A percentile compares a stretch with the other conserved stretches of the same genome.
Conservation (phyloP, 768 basidiomycete genomes). For the Mycena rebaudengoi region DNA sequence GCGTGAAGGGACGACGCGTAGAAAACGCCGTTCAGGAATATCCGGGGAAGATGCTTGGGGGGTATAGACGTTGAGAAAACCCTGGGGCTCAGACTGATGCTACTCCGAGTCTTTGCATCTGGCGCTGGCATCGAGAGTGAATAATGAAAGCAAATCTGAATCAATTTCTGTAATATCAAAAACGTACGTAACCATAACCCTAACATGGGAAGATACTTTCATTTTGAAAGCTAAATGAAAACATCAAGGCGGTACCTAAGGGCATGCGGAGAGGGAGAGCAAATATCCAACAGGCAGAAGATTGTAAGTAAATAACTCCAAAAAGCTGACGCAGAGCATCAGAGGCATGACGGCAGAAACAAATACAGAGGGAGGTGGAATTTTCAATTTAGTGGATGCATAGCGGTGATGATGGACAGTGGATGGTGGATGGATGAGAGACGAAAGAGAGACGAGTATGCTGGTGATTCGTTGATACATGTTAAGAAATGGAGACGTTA, state of each 20-base stretch:
- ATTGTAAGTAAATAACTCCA: too few relatives aligned
- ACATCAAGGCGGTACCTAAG: background rate
- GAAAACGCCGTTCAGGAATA: slow-evolving; percentile 68
- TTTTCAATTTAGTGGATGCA: background rate
- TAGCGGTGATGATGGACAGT: background rate
- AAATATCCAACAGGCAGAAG: slow-evolving; percentile 3
- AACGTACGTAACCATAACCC: too few relatives aligned
- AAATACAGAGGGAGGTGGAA: slow-evolving; percentile 4
- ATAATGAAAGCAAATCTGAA: too few relatives aligned
- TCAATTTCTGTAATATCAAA: too few relatives aligned
- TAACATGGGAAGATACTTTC: too few relatives aligned
- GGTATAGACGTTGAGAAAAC: slow-evolving; percentile 66
- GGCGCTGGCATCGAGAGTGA: slow-evolving; percentile 59
- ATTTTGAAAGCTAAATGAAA: background rate
- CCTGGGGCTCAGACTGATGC: slow-evolving; percentile 65
- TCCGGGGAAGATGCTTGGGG: slow-evolving; percentile 59
- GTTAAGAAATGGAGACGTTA: background rate
- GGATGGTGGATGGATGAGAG: slow-evolving; percentile 13
- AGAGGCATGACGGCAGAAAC: background rate
- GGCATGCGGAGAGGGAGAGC: background rate
- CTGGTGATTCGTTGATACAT: slow-evolving; percentile 10
- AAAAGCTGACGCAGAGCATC: too few relatives aligned
- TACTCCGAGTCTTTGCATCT: slow-evolving; percentile 72
- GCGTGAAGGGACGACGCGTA: slow-evolving; percentile 70
- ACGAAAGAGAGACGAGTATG: background rate